Base-by-base conservation (phyloP, 768 basidiomycete genomes). In the Rhizopogon rudus region DNA sequence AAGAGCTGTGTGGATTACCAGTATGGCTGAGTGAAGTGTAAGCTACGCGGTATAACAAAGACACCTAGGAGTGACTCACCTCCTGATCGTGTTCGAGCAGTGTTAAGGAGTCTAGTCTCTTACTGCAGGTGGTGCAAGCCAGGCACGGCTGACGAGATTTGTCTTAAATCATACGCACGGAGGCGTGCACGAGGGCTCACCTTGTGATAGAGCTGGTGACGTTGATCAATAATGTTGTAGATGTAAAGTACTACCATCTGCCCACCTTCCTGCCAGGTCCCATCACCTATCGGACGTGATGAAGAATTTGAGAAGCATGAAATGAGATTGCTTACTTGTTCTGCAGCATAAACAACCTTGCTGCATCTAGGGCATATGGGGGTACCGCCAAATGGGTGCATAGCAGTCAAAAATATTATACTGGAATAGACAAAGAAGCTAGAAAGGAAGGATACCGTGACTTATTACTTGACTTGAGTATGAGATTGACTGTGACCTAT, bases 211-310 rank as follows among this genome's bases (percentile, higher is more conserved):
- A 90, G 76, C 89, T 90, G 61, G 28, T 28, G 39, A 54, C 52
- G n/a, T 33, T 35, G 13, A 41, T 55, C 16, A 49, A 49, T 49
- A 49, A 49, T 12, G 3, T 49, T 16, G 35, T 49, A 20, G 8
- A 49, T 49, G 20, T 35, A 37, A 29, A 48, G 14, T 22, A 22
- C 20, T 37, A 49, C 33, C 54, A 56, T 55, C 55, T 29, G 60
- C 81, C 63, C 65, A 91, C 93, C 82, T 88, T 93, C 67, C 93
- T 81, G 22, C 88, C 93, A 52, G 93, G 93, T 17, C 93, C 93
- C 77, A 94, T 83, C 31, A 81, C 82, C 88, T 91, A 61, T 58
- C 57, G 63, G 45, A 62, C 41, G 13, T 31, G 7, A 57, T 58
- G 16, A 52, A 40, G 44, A 42, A 46, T 31, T 31, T 33, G 17